Conservation (phyloP, 495 filamentous ascomycete genomes). For the Arthonia radiata region DNA sequence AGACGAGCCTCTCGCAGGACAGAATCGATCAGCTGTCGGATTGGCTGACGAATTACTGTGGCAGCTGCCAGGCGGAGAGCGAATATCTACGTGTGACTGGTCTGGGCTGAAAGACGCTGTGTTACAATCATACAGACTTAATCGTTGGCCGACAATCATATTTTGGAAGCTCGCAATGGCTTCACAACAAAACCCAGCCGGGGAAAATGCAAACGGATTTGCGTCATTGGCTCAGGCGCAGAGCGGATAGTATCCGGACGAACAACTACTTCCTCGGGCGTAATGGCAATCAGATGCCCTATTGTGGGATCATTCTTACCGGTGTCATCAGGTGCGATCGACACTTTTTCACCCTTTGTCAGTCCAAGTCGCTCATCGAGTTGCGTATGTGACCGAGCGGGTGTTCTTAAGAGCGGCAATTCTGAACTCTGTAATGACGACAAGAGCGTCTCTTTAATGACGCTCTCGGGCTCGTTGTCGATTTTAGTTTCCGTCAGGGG, state of each 20-base stretch:
- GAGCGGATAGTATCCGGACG: too few relatives aligned
- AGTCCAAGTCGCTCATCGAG: slow-evolving; percentile 10
- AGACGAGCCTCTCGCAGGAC: too few relatives aligned
- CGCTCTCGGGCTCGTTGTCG: slow-evolving; percentile 1
- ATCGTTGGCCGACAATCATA: too few relatives aligned
- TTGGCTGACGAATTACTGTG: too few relatives aligned
- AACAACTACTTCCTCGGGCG: slow-evolving; percentile 13
- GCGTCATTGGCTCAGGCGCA: slow-evolving; percentile 6
- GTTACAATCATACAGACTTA: too few relatives aligned
- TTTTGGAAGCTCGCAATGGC: too few relatives aligned
- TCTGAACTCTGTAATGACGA: too few relatives aligned
- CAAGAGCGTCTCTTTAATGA: slow-evolving; percentile 4
- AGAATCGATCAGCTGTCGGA: too few relatives aligned
- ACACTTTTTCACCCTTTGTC: slow-evolving; percentile 6
- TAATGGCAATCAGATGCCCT: slow-evolving; percentile 7
- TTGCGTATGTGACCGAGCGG: slow-evolving; percentile 3
- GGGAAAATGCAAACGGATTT: slow-evolving; percentile 12
- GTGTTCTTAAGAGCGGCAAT: too few relatives aligned
- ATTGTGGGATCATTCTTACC: slow-evolving; percentile 11
- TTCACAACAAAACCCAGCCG: slow-evolving; percentile 13
- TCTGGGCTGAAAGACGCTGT: too few relatives aligned
- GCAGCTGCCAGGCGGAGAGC: too few relatives aligned
- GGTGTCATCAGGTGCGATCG: slow-evolving; percentile 13
- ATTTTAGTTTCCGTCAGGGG: slow-evolving; percentile 6
- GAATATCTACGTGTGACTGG: too few relatives aligned